These are phyloP conservation scores for Phytophthora nicotianae DNA, from an alignment of 352 stramenopile species.

Conservation along the genomic window DNA sequence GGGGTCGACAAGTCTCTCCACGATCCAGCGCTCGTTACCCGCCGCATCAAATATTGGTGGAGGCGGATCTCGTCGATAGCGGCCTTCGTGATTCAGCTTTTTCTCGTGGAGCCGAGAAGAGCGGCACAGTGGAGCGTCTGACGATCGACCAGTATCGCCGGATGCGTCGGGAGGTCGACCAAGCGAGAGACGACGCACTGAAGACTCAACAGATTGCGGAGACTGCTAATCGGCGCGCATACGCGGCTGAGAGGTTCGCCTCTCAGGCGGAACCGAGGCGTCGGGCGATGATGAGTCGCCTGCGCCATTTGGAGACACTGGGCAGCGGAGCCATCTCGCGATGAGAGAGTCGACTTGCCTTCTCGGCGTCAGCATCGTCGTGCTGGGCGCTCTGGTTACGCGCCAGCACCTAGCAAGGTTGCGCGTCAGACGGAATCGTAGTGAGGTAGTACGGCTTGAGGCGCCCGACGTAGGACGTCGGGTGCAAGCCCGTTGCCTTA, in stretches of 20 bases:
- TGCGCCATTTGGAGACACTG: no score
- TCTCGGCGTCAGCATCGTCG: conserved; percentile 5
- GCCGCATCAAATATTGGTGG: background rate
- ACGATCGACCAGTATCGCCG: background rate
- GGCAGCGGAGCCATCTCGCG: no score
- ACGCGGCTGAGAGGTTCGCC: no score
- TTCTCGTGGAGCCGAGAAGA: no score
- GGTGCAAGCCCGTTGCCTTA: conserved; percentile 23
- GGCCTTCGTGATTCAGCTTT: background rate
- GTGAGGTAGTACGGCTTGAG: conserved; percentile 25
- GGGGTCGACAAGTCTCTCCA: background rate
- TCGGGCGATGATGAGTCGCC: no score
- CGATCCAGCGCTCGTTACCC: background rate
- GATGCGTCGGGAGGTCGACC: no score
- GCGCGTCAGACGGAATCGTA: background rate
- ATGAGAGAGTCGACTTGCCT: no score
- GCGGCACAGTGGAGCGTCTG: background rate
- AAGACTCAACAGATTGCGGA: background rate
- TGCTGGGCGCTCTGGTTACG: background rate
- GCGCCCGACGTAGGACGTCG: conserved; percentile 40
- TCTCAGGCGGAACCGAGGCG: no score
- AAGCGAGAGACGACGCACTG: background rate
- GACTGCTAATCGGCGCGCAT: background rate
- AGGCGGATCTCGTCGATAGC: background rate
- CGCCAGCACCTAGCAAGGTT: background rate